Conservation (phyloP, 495 filamentous ascomycete species). For the Parathielavia appendiculata region DNA sequence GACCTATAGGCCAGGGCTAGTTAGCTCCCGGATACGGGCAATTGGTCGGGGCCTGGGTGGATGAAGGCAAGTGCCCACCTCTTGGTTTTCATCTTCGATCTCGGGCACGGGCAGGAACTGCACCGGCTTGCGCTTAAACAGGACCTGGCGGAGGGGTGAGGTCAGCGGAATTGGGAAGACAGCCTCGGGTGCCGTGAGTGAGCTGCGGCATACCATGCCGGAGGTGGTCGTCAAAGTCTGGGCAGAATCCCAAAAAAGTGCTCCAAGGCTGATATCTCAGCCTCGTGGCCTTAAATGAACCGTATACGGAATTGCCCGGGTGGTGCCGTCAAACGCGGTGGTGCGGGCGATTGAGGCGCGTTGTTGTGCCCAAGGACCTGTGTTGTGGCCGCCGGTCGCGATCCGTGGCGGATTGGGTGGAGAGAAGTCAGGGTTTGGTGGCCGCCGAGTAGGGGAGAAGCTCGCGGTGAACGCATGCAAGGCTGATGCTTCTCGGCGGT, state of each 20-base stretch:
- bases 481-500: conserved; percentile 5
- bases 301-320: neutral
- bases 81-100: conserved; percentile 72
- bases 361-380: conserved; percentile 21
- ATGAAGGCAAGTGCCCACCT: conserved; percentile 49
- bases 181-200: conserved; percentile 2
- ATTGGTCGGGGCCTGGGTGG: conserved; percentile 4
- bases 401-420: conserved; percentile 30
- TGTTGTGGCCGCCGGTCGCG: conserved; percentile 33
- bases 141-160: conserved; percentile 54
- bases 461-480: conserved; percentile 13
- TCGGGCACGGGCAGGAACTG: conserved; percentile 68
- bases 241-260: conserved; percentile 22
- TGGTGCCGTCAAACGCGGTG: conserved; percentile 12
- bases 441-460: conserved; percentile 12
- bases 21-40: conserved; percentile 9
- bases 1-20: conserved; percentile 50
- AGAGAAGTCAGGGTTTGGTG: conserved; percentile 30
- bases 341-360: conserved; percentile 22
- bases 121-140: conserved; percentile 94
- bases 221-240: conserved; percentile 11
- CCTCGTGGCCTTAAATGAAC: conserved; percentile 23
- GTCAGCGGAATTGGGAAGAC: conserved; percentile 14
- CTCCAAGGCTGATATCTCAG: conserved; percentile 41
- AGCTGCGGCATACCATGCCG: conserved; percentile 29